phyloP scores from a whole-genome alignment of 106 monocot genomes.

The Acorus gramineus region DNA sequence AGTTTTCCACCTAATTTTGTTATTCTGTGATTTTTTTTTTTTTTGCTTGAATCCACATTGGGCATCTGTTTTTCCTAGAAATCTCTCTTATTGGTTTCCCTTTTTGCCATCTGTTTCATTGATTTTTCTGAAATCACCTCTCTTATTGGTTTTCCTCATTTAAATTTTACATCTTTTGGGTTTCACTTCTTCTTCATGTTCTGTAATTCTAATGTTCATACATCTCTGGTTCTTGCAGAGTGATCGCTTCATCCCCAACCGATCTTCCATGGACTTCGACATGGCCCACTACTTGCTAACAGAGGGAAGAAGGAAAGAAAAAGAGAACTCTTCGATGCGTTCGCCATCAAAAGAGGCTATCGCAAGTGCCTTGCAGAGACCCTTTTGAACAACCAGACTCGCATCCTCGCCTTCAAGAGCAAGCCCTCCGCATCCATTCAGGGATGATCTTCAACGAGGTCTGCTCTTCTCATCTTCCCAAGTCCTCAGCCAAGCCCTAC shows the following conservation, averaged over 20 bases:
- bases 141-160: too few species aligned
- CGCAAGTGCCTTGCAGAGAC: constrained; percentile 32
- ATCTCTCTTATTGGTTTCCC: too few species aligned
- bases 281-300: constrained; percentile 41
- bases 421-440: constrained; percentile 16
- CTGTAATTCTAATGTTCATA: not conserved
- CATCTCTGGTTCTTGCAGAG: constrained; percentile 8
- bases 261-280: constrained; percentile 59
- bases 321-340: constrained; percentile 24
- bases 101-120: too few species aligned
- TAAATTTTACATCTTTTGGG: too few species aligned
- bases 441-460: constrained; percentile 4
- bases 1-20: too few species aligned
- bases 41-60: too few species aligned
- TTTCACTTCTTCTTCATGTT: not conserved
- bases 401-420: constrained; percentile 47
- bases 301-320: constrained; percentile 30
- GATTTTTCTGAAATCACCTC: too few species aligned
- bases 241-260: constrained; percentile 62
- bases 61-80: too few species aligned
- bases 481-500: constrained; percentile 16
- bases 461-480: constrained; percentile 17
- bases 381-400: constrained; percentile 24
- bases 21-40: too few species aligned
- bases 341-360: constrained; percentile 53